Evolutionary conservation across 305 asterid genomes (phyloP), one percentile per base, ranked within the genome.

Genomic region (Ilex paraguariensis): DNA sequence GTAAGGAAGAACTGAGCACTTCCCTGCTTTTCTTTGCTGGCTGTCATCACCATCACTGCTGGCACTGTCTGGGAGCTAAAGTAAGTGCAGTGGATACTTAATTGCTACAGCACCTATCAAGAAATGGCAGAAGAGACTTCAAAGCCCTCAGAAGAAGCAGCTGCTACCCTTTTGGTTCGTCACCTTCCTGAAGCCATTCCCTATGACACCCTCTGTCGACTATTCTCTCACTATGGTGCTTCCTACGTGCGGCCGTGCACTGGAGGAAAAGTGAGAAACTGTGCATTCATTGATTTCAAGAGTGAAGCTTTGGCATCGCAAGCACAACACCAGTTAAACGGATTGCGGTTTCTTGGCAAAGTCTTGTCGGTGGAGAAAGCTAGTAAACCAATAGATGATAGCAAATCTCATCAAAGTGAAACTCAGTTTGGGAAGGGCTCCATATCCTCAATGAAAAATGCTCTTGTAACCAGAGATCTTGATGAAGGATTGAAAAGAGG

Each of bases 181-280:
- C 98, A 91, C 77, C 96, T 91, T 52, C 98, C 98, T 0, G 98
- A 91, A 67, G 91, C 87, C 13, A 86, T 91, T 63, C 87, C 96
- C 10, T 77, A 68, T 6, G 95, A 84, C 50, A 83, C 87, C 55
- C 78, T 91, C 57, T 74, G 81, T 14, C 76, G 90, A 59, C 82
- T 91, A 68, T 83, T 91, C 73, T 84, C 98, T 56, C 85, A 88
- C 69, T 91, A 86, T 54, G 96, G 96, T 49, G 96, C 96, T 67
- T 75, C 88, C 66, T 77, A 91, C 30, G 86, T 86, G 16, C 94
- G 96, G 17, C 87, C 85, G 40, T 81, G 80, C 64, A 57, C 87
- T 64, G 73, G 73, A 70, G 84, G 88, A 67, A 86, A 92, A 80
- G 80, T 84, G 66, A 89, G 75, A 70, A 88, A 88, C 66, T 91